Conservation (phyloP, 2,329 filamentous ascomycete genomes). For the Phaeosphaeriaceae sp. region DNA sequence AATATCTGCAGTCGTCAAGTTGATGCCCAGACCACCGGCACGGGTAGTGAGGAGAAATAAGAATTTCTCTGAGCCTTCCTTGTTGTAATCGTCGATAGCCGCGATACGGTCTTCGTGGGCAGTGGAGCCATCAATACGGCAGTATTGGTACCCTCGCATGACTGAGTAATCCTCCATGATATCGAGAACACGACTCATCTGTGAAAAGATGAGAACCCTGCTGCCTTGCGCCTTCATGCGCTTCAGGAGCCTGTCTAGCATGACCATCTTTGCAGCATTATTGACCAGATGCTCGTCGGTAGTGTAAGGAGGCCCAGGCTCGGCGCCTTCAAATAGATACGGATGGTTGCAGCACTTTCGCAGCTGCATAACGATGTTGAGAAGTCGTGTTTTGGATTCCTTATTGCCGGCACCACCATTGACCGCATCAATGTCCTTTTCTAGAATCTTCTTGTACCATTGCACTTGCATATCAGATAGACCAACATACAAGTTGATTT, state of each 20-base stretch:
- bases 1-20: conserved; percentile 92
- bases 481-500: conserved; percentile 94
- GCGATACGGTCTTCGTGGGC: conserved; percentile 97
- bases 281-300: conserved; percentile 94
- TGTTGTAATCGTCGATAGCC: conserved; percentile 98
- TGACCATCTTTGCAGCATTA: conserved; percentile 97
- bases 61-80: conserved; percentile 84
- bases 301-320: conserved; percentile 96
- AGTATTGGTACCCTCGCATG: conserved; percentile 93
- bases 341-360: conserved; percentile 99
- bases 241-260: conserved; percentile 88
- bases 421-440: conserved; percentile 98
- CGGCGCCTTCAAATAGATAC: conserved; percentile 96
- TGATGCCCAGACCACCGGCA: conserved; percentile 95
- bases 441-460: conserved; percentile 98
- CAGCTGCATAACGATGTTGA: conserved; percentile 99
- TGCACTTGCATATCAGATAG: conserved; percentile 99
- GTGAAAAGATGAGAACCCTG: conserved; percentile 97
- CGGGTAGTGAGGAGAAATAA: conserved; percentile 94
- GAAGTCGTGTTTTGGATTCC: conserved; percentile 93
- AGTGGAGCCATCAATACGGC: conserved; percentile 94
- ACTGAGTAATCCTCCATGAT: conserved; percentile 99
- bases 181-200: conserved; percentile 97
- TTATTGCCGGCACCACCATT: conserved; percentile 96
- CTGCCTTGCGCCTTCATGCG: conserved; percentile 86